Base-by-base conservation (phyloP, 148 eudicot species). In the Rhododendron kiyosumense region DNA sequence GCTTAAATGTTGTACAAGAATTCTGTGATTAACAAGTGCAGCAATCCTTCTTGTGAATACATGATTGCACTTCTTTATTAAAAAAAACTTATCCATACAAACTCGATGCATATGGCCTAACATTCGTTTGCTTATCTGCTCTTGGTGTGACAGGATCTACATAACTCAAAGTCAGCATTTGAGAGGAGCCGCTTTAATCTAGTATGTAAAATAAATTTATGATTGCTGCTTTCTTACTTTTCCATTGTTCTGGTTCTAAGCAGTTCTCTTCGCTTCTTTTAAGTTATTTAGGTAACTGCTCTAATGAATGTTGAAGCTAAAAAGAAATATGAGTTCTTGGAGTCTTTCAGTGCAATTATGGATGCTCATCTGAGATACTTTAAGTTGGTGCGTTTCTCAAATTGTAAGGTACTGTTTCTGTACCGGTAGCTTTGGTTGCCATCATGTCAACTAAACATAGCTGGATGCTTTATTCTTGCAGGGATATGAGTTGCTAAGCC, bases 321-420 rank as follows among this genome's bases (percentile, higher is more conserved):
- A 89, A 96, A 95, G 94, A 96, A 96, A 86, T 94, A 93, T 43
- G 98, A 95, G 88, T 96, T 95, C 87, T 90, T 96, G 88, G 99
- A 94, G 91, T 96, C 98, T 15, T 91, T 96, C 81, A 93, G 99
- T 85, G 95, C 99, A 86, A 95, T 96, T 77, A 96, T 96, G 99
- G 99, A 96, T 94, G 97, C 97, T 82, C 99, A 96, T 88, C 92
- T 96, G 34, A 92, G 98, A 93, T 96, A 94, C 89, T 96, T 94
- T 87, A 96, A 96, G 92, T 90, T 92, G 95, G 99, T 95, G 85
- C 73, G 89, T 87, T 73, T 61, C 84, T 78, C 45, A 28, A 36
- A 28, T 43, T 78, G 32, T 63, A 26, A 26, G 41, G 12, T 26
- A 48, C 24, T 57, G 17, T 79, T 84, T 71, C 74, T 54, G 46